Conservation (phyloP, 352 stramenopile species). For the Thraustochytrium aureum region DNA sequence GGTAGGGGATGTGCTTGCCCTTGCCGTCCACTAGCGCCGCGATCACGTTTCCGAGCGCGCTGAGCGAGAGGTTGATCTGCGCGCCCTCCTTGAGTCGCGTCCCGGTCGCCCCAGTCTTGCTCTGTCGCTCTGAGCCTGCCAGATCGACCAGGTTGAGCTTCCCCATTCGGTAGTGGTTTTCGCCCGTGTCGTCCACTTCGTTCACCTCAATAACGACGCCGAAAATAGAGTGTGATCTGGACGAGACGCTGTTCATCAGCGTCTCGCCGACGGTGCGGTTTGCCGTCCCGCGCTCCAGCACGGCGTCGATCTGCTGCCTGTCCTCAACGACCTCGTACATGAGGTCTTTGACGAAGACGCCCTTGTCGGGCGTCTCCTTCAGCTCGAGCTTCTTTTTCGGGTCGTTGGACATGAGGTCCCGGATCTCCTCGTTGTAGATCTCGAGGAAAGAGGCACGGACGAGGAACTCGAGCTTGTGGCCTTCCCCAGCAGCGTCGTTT, state of each 20-base stretch:
- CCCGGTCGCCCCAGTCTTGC: slow-evolving; percentile 67
- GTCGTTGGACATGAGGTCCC: slow-evolving; percentile 86
- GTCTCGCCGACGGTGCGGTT: slow-evolving; percentile 77
- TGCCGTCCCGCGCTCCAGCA: slow-evolving; percentile 64
- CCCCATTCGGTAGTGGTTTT: slow-evolving; percentile 57
- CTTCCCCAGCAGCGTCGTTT: slow-evolving; percentile 13
- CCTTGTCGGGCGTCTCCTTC: slow-evolving; percentile 80
- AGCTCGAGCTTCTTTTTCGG: slow-evolving; percentile 73
- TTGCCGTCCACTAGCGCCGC: slow-evolving; percentile 61
- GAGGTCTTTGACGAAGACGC: slow-evolving; percentile 76
- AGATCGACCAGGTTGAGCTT: slow-evolving; percentile 66
- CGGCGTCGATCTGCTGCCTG: slow-evolving; percentile 72
- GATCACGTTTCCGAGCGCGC: slow-evolving; percentile 68
- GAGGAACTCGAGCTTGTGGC: slow-evolving; percentile 66
- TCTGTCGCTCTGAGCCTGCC: slow-evolving; percentile 64
- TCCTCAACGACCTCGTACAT: slow-evolving; percentile 73
- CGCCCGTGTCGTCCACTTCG: slow-evolving; percentile 63
- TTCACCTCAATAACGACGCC: slow-evolving; percentile 71
- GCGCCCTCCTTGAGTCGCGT: slow-evolving; percentile 65
- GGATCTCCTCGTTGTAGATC: slow-evolving; percentile 98
- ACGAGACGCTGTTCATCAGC: slow-evolving; percentile 84
- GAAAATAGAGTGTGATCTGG: slow-evolving; percentile 84
- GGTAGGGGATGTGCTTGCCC: slow-evolving; percentile 86
- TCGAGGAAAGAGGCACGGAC: slow-evolving; percentile 94
- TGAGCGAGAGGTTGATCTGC: slow-evolving; percentile 68